Evolutionary conservation across 1,284 basidiomycete species (phyloP).

Genomic region (Moesziomyces globuligerus): DNA sequence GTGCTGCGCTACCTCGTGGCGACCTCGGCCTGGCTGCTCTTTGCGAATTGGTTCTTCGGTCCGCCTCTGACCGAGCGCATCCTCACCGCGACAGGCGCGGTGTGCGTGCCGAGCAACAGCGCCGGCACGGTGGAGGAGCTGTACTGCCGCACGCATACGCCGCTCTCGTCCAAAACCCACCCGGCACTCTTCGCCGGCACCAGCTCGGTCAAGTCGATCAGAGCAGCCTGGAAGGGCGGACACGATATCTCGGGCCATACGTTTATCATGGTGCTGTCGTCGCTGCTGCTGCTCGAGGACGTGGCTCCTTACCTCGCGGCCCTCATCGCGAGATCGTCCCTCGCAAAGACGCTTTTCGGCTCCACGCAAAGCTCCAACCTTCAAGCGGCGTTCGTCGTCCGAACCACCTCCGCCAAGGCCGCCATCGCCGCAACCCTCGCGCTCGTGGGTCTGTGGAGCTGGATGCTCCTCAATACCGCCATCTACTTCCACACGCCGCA

Average conservation of each 20-base stretch:
- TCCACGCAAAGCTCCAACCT: background rate
- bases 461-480: slow-evolving; percentile 81
- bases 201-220: slow-evolving; percentile 9
- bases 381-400: too few species aligned
- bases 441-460: slow-evolving; percentile 77
- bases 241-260: slow-evolving; percentile 95
- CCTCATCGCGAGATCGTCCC: background rate
- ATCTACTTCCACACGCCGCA: slow-evolving; percentile 88
- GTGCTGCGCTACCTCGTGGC: too few species aligned
- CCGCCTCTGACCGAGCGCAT: slow-evolving; percentile 82
- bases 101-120: slow-evolving; percentile 73
- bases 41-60: slow-evolving; percentile 89
- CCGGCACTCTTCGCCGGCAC: slow-evolving; percentile 28
- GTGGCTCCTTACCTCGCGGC: slow-evolving; percentile 69
- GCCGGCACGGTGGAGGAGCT: slow-evolving; percentile 27
- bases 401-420: slow-evolving; percentile 16
- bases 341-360: slow-evolving; percentile 3
- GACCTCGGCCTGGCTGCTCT: slow-evolving; percentile 40
- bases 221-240: slow-evolving; percentile 74
- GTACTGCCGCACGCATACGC: slow-evolving; percentile 50
- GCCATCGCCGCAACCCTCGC: slow-evolving; percentile 66
- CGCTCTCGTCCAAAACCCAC: slow-evolving; percentile 29
- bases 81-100: slow-evolving; percentile 79
- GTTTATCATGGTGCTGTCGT: slow-evolving; percentile 87
- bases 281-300: slow-evolving; percentile 82